Evolutionary conservation across 805 yeast genomes (phyloP).

Genomic region (Jamesozyma hellenica): DNA sequence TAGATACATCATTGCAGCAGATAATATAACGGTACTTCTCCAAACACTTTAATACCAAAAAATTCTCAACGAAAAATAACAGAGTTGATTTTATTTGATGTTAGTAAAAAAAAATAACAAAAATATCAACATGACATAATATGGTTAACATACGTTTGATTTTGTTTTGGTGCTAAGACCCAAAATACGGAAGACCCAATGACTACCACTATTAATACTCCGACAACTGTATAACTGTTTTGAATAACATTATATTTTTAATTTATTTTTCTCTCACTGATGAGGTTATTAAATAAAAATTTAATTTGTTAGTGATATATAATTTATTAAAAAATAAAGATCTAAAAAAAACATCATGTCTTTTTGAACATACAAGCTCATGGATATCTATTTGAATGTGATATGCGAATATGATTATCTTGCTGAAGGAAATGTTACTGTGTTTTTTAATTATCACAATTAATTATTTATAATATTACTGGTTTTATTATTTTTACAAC

Average conservation of each 20-base stretch:
- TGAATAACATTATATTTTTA: not conserved
- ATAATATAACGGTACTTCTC: conserved; percentile 61
- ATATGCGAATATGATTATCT: not conserved
- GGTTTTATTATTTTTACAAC: not conserved
- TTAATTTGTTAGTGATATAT: no score
- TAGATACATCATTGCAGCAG: conserved; percentile 67
- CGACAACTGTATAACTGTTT: conserved; percentile 59
- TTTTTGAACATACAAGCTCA: conserved; percentile 6
- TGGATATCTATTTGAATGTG: not conserved
- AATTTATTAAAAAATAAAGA: no score
- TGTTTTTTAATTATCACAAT: no score
- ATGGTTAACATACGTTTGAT: conserved; percentile 46
- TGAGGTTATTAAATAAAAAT: no score
- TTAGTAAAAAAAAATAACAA: conserved; percentile 3
- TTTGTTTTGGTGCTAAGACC: conserved; percentile 77
- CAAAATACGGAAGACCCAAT: conserved; percentile 60
- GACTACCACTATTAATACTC: conserved; percentile 49
- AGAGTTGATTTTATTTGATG: not conserved
- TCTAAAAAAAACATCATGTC: no score
- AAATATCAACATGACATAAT: not conserved
- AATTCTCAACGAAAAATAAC: no score
- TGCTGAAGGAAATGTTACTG: not conserved
- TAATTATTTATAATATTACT: no score
- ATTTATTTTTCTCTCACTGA: no score
- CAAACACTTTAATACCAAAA: conserved; percentile 40